Base-by-base conservation (phyloP, 495 filamentous ascomycete species). In the Annulohypoxylon stygium region DNA sequence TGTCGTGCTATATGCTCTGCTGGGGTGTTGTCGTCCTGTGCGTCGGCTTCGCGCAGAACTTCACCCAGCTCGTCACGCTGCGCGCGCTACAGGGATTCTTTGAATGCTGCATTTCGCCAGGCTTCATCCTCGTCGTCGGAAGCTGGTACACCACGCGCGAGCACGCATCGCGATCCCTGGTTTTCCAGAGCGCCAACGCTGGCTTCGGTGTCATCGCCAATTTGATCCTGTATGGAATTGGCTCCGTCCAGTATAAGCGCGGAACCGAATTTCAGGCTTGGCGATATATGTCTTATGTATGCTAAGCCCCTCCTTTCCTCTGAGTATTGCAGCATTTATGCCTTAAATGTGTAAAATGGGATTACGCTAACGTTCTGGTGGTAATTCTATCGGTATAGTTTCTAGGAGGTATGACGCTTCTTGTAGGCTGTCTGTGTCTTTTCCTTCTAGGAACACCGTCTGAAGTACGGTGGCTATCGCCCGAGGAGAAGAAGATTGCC, bases 101-200 rank as follows among this genome's bases (percentile, higher is more conserved):
- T 50, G 81, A 83, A 74, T 81, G 80, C 41, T 80, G 78, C 59
- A 82, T 83, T 48, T 80, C 79, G 3, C 81, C 81, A n/a, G 80
- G 75, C 16, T 83, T 81, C 63, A 76, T 83, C 48, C 75, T 82
- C 58, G 75, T 83, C 45, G 69, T 79, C 25, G 65, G 71, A 2
- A 75, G 69, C 12, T 81, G 81, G 80, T 83, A 83, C 61, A 77
- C 74, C 8, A 79, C 75, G 1, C 73, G 79, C 20, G 81, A 83
- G 70, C 80, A 82, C 25, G 62, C 81, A 0, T 75, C 76, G 2
- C 73, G 81, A 12, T 65, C 81, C 4, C 66, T 85, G 7, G 67
- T 84, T 62, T 85, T 81, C 78, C 81, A 84, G 67, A 69, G 80
- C 39, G 69, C 83, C 9, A 85, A 84, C 10, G 84, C 83, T 47